Evolutionary conservation across 2,329 filamentous ascomycete species (phyloP).

Genomic region (Byssoonygena ceratinophila): DNA sequence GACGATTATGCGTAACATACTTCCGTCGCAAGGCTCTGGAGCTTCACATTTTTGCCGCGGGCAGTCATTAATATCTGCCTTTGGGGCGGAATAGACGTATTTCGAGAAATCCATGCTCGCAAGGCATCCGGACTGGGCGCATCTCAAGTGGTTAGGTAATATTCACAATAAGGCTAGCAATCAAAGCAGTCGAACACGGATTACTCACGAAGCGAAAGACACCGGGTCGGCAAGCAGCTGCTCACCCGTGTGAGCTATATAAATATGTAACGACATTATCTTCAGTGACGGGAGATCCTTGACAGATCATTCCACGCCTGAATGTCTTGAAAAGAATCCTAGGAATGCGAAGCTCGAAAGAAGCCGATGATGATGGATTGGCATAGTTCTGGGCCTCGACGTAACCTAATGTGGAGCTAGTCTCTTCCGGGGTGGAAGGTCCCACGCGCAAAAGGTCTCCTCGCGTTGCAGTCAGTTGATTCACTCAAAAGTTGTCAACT

Average conservation of each 20-base stretch:
- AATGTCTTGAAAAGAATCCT: conserved; percentile 15
- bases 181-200: conserved; percentile 4
- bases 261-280: conserved; percentile 79
- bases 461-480: neutral
- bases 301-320: conserved; percentile 12
- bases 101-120: conserved; percentile 65
- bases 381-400: conserved; percentile 5
- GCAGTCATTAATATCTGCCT: conserved; percentile 80
- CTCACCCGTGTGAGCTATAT: conserved; percentile 87
- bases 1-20: conserved; percentile 35
- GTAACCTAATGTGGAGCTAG: conserved; percentile 5
- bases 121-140: conserved; percentile 68
- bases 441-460: neutral
- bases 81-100: conserved; percentile 61
- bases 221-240: conserved; percentile 68
- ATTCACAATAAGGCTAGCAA: conserved; percentile 18
- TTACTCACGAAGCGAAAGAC: conserved; percentile 59
- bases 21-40: conserved; percentile 69
- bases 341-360: neutral
- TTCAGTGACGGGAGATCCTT: conserved; percentile 13
- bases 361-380: neutral
- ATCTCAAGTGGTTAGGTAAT: conserved; percentile 9
- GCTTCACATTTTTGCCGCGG: conserved; percentile 72
- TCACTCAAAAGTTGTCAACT: neutral
- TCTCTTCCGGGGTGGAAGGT: conserved; percentile 2